These are phyloP conservation scores for Pseudocercospora macadamiae DNA, from an alignment of 2,329 filamentous ascomycete species.

Conservation along the genomic window DNA sequence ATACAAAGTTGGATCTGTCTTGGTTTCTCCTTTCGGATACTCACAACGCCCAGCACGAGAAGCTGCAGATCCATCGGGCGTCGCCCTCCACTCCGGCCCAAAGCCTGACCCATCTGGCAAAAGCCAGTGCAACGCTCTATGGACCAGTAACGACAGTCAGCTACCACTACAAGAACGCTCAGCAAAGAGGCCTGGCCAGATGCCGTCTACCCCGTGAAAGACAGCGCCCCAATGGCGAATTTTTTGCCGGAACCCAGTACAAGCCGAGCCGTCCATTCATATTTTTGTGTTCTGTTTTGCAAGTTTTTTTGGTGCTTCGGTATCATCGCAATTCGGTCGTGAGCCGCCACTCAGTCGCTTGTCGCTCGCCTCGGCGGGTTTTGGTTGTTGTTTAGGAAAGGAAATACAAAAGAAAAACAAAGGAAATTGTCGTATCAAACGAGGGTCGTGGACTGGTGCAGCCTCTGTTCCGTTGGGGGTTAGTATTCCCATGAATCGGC, in stretches of 20 bases:
- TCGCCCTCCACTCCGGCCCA: background rate
- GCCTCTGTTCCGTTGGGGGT: background rate
- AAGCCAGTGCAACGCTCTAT: background rate
- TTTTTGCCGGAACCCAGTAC: background rate
- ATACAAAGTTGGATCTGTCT: conserved; percentile 4
- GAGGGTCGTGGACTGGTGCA: background rate
- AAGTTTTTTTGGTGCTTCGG: background rate
- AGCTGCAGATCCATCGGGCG: conserved; percentile 10
- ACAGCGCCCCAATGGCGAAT: background rate
- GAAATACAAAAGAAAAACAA: background rate
- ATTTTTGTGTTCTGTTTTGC: background rate
- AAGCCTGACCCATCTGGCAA: background rate
- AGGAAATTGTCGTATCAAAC: background rate
- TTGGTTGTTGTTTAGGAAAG: background rate
- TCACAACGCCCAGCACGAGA: conserved; percentile 10
- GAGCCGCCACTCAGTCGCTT: background rate
- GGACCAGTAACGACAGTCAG: background rate
- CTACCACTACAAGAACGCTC: background rate
- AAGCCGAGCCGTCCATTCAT: background rate
- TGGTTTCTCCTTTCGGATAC: conserved; percentile 1
- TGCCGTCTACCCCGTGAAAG: background rate
- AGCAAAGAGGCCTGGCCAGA: background rate
- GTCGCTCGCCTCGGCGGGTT: background rate
- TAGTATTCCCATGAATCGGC: too few species aligned
- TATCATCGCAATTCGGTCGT: background rate